Evolutionary conservation across 176 grass and related monocot genomes (phyloP), one percentile per base, ranked within the genome.

Genomic region (Bothriochloa decipiens): DNA sequence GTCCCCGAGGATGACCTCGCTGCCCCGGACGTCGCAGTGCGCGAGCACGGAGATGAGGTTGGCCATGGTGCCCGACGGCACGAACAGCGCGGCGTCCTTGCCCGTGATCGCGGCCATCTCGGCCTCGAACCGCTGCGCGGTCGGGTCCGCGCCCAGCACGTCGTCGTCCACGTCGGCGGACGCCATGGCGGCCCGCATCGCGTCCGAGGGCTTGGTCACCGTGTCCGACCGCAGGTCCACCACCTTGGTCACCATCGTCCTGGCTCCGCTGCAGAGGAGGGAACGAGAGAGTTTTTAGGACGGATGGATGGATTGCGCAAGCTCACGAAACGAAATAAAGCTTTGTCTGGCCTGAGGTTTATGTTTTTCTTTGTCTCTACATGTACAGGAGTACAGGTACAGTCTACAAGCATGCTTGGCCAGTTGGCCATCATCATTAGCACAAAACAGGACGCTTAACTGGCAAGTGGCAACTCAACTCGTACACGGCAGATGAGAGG

Each of bases 171-270:
- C 96, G 3, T 92, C 93, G 52, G 96, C 96, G 5, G 81, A 79
- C 27, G 96, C 93, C 96, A 99, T 99, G 72, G 96, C 96, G 5
- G 81, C 81, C 2, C 96, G 89, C 96, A 99, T 99, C 0, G 86
- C 75, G 25, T 99, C 93, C 0, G 86, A 74, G 11, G 96, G 93
- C 83, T 99, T 99, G 10, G 96, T 99, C 1, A 99, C 96, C 9
- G 93, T 99, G 81, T 99, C 96, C 2, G 96, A 99, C 35, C 96
- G 93, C 6, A 99, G 89, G 80, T 99, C 96, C 46, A 99, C 90
- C 46, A 76, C 84, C 73, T 91, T 89, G 27, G 77, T 79, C 89
- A 89, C 86, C 93, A 99, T 94, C 43, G 20, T 70, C 16, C 36
- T 60, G 37, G 6, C 13, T 49, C 46, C 3, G 14, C 49, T 52